phyloP scores from a whole-genome alignment of 2,329 filamentous ascomycete species.

The Cladophialophora chaetospira region DNA sequence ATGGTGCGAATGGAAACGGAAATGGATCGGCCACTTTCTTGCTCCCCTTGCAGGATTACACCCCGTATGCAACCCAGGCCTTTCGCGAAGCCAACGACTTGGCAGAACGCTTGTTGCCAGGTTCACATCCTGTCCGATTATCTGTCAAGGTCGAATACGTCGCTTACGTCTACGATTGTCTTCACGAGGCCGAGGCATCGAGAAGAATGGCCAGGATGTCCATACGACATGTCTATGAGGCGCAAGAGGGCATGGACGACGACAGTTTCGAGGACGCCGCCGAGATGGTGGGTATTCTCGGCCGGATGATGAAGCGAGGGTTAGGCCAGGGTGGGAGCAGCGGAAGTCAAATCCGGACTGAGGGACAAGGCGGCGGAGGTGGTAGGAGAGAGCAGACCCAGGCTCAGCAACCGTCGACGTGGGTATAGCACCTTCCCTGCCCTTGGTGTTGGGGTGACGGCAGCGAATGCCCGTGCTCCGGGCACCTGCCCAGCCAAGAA shows the following conservation, averaged over 20 bases:
- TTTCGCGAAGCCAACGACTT: constrained; percentile 77
- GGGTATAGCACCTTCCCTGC: constrained; percentile 15
- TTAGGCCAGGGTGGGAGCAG: constrained; percentile 39
- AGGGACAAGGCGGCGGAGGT: background rate
- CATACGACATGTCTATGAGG: constrained; percentile 88
- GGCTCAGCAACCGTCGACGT: constrained; percentile 22
- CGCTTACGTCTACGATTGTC: constrained; percentile 90
- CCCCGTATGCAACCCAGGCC: constrained; percentile 76
- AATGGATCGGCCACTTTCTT: constrained; percentile 69
- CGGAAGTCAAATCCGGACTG: constrained; percentile 22
- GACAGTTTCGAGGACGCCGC: constrained; percentile 93
- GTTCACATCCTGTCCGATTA: constrained; percentile 84
- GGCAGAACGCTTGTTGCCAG: constrained; percentile 75
- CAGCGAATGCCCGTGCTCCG: background rate
- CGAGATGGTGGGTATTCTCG: constrained; percentile 80
- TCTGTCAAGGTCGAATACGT: constrained; percentile 91
- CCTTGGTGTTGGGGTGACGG: background rate
- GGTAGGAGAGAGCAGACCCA: constrained; percentile 11
- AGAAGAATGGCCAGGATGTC: constrained; percentile 76
- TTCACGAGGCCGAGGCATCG: constrained; percentile 76
- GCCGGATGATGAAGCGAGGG: constrained; percentile 84
- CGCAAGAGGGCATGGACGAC: constrained; percentile 89
- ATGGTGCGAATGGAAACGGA: constrained; percentile 1
- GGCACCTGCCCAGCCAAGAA: background rate
- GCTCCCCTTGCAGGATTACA: constrained; percentile 72